Evolutionary conservation across 1,139 yeast species (phyloP), one percentile per base, ranked within the genome.

Genomic region (Geotrichum australiense): DNA sequence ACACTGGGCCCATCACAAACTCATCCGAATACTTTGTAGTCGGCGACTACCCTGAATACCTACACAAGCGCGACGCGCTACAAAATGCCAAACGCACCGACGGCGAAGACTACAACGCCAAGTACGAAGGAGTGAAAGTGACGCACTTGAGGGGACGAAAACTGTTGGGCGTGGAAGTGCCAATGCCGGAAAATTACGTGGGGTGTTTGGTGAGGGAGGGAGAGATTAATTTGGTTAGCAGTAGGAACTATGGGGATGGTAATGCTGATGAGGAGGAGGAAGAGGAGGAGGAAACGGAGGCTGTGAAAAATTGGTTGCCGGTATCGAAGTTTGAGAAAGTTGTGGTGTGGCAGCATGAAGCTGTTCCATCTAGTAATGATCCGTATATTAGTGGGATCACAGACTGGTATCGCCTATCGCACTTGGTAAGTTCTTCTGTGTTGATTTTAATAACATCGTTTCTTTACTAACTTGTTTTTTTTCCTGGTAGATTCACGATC

Each of bases 271-370:
- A 37, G 20, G 46, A 39, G 1, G 46, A 43, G 11, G 49, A 47
- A 15, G 35, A 31, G 23, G 41, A 43, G 20, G 44, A 37, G 8
- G 37, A 35, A 3, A 29, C 35, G 2, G 37, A 18, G 15, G 30
- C 32, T 12, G 40, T 14, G 32, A 47, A 31, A 27, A 41, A 43
- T 6, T 39, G 56, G 26, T 35, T 35, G 14, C 46, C 53, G 10
- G 35, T 45, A 5, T 43, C 51, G 5, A 21, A 49, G 15, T 54
- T 56, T 35, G 37, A 42, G 7, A 34, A 36, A 14, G 25, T 57
- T 16, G 50, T 53, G 3, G 55, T 57, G 1, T 57, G 62, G 62
- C 57, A 53, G 19, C 62, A 58, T 24, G 61, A 57, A 35, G 37
- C 44, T 3, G 35, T 30, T 5, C 62, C 61, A 1, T 49, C 48